These are phyloP conservation scores for Spergularia azorica DNA, from an alignment of 179 eudicot species.

Conservation along the genomic window DNA sequence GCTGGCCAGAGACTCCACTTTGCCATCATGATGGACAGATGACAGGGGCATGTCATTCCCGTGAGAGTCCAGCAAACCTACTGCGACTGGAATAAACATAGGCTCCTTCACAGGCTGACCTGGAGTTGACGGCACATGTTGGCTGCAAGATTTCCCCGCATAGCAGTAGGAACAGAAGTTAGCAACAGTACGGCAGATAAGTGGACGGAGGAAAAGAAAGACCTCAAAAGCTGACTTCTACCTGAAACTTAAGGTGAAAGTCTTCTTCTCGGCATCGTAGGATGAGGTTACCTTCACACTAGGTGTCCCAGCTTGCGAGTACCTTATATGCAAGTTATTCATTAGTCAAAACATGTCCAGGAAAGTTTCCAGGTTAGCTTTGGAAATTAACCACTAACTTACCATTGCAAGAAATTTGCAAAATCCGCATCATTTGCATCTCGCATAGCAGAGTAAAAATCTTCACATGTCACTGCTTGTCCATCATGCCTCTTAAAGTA, in stretches of 20 bases:
- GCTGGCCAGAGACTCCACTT: constrained; percentile 49
- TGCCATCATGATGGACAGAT: constrained; percentile 73
- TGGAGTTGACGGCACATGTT: constrained; percentile 92
- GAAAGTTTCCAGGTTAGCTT: background rate
- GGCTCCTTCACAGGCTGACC: constrained; percentile 90
- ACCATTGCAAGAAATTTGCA: constrained; percentile 91
- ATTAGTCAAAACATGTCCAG: constrained; percentile 1
- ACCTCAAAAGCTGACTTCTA: constrained; percentile 20
- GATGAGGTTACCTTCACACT: constrained; percentile 66
- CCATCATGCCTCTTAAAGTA: constrained; percentile 97
- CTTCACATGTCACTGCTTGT: constrained; percentile 99
- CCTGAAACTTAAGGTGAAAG: constrained; percentile 83
- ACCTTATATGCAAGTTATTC: constrained; percentile 42
- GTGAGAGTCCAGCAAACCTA: constrained; percentile 73
- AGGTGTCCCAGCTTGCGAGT: constrained; percentile 99
- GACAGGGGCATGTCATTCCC: constrained; percentile 90
- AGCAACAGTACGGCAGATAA: constrained; percentile 7
- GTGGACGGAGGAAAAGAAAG: background rate
- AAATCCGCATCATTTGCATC: constrained; percentile 94
- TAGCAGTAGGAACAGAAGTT: background rate
- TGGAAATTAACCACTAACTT: constrained; percentile 8
- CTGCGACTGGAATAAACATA: constrained; percentile 89
- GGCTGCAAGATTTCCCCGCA: constrained; percentile 41
- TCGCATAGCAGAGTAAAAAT: constrained; percentile 93
- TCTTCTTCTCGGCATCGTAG: constrained; percentile 70